These are phyloP conservation scores for Endogone sp. DNA, from an alignment of 192 early-diverging fungal genomes.

Conservation along the genomic window DNA sequence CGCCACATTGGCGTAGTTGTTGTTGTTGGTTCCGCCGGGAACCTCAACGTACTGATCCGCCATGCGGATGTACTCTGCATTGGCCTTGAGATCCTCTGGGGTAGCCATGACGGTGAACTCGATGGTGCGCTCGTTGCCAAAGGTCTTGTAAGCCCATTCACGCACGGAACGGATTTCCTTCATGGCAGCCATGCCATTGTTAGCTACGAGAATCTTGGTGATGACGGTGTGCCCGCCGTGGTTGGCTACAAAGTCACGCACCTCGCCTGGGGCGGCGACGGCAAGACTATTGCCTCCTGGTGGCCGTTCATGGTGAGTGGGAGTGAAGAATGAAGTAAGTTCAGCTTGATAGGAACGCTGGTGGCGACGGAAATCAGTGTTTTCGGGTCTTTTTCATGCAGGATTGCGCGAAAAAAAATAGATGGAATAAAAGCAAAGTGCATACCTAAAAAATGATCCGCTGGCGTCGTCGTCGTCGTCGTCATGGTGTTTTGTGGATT, in stretches of 20 bases:
- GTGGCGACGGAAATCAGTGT: too few species aligned
- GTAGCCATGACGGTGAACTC: slow-evolving; percentile 98
- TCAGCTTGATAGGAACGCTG: too few species aligned
- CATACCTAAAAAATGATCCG: too few species aligned
- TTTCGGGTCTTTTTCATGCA: too few species aligned
- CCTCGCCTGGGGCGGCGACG: slow-evolving; percentile 55
- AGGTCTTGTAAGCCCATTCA: slow-evolving; percentile 98
- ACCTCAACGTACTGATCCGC: slow-evolving; percentile 99
- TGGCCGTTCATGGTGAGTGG: too few species aligned
- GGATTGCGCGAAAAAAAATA: too few species aligned
- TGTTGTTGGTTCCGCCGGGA: slow-evolving; percentile 95
- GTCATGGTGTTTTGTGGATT: too few species aligned
- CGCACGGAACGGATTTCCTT: slow-evolving; percentile 98
- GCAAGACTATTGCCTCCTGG: slow-evolving; percentile 71
- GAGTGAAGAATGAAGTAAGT: too few species aligned
- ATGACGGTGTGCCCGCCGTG: slow-evolving; percentile 85
- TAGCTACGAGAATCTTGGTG: slow-evolving; percentile 94
- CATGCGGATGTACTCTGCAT: slow-evolving; percentile 99
- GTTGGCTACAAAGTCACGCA: slow-evolving; percentile 74
- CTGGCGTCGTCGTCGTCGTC: too few species aligned
- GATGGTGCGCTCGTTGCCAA: slow-evolving; percentile 95
- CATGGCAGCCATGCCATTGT: slow-evolving; percentile 99
- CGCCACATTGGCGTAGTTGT: slow-evolving; percentile 99
- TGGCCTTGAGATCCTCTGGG: slow-evolving; percentile 94
- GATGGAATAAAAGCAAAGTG: too few species aligned